phyloP scores from a whole-genome alignment of 2,329 filamentous ascomycete species.

The Ceratocystis cacaofunesta region DNA sequence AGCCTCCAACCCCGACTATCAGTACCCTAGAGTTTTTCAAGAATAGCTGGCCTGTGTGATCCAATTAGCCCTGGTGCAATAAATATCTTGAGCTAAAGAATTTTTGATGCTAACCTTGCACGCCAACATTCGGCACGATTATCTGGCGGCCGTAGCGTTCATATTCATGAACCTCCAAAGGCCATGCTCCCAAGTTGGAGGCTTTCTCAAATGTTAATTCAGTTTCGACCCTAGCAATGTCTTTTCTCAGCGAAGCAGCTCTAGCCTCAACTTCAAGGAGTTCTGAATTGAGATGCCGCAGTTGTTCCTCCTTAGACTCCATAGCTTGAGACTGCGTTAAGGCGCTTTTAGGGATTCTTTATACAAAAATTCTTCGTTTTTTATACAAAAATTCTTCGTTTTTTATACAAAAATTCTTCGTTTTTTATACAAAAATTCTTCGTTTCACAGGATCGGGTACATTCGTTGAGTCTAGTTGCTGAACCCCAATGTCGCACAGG shows the following conservation, averaged over 20 bases:
- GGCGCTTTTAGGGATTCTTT: not conserved
- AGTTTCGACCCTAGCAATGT: not conserved
- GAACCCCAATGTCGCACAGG: slow-evolving; percentile 16
- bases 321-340: not conserved
- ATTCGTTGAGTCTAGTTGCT: not conserved
- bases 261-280: not conserved
- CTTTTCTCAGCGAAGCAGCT: not conserved
- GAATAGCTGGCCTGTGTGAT: slow-evolving; percentile 51
- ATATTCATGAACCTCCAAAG: slow-evolving; percentile 59
- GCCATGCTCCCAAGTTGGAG: slow-evolving; percentile 43
- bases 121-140: slow-evolving; percentile 68
- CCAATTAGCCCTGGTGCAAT: not conserved
- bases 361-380: not conserved
- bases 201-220: not conserved
- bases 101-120: slow-evolving; percentile 42
- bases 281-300: slow-evolving; percentile 20
- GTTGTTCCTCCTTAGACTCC: slow-evolving; percentile 28
- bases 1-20: slow-evolving; percentile 72
- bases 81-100: not conserved
- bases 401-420: too few relatives aligned
- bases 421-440: not conserved
- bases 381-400: too few relatives aligned
- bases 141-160: slow-evolving; percentile 79
- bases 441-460: not conserved
- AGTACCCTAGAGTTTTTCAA: slow-evolving; percentile 58